Evolutionary conservation across 768 basidiomycete species (phyloP).

Genomic region (Tricholoma sp.): DNA sequence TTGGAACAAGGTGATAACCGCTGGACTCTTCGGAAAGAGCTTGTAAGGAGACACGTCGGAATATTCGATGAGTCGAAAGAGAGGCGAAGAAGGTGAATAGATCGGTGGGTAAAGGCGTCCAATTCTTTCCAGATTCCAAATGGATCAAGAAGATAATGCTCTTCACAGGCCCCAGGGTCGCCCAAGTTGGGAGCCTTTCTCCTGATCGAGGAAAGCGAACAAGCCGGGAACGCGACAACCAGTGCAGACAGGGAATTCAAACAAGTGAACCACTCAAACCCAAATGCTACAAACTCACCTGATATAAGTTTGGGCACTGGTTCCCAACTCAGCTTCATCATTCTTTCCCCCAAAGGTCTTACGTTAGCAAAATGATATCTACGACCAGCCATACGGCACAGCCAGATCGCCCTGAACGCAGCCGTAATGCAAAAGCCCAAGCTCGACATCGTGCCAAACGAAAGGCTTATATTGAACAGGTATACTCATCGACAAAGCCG

Average conservation of each 20-base stretch:
- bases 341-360: slow-evolving; percentile 39
- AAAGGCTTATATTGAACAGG: slow-evolving; percentile 92
- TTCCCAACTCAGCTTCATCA: slow-evolving; percentile 47
- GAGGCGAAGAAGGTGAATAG: neutral
- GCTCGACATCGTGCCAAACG: slow-evolving; percentile 88
- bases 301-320: slow-evolving; percentile 37
- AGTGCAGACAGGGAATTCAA: slow-evolving; percentile 28
- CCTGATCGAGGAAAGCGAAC: slow-evolving; percentile 46
- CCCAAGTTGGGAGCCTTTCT: slow-evolving; percentile 28
- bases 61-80: neutral
- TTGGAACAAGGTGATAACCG: slow-evolving; percentile 15
- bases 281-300: slow-evolving; percentile 29
- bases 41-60: neutral
- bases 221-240: slow-evolving; percentile 41
- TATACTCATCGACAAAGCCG: slow-evolving; percentile 22
- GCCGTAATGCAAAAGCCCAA: slow-evolving; percentile 85
- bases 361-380: slow-evolving; percentile 55
- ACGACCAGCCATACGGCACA: slow-evolving; percentile 50
- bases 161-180: slow-evolving; percentile 29
- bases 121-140: slow-evolving; percentile 8
- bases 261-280: slow-evolving; percentile 22
- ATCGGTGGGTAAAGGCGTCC: neutral
- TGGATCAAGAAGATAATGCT: slow-evolving; percentile 14
- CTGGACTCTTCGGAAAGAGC: slow-evolving; percentile 17
- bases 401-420: slow-evolving; percentile 71